Conservation (phyloP, 345 rosid genomes). For the Crucihimalaya himalaica region DNA sequence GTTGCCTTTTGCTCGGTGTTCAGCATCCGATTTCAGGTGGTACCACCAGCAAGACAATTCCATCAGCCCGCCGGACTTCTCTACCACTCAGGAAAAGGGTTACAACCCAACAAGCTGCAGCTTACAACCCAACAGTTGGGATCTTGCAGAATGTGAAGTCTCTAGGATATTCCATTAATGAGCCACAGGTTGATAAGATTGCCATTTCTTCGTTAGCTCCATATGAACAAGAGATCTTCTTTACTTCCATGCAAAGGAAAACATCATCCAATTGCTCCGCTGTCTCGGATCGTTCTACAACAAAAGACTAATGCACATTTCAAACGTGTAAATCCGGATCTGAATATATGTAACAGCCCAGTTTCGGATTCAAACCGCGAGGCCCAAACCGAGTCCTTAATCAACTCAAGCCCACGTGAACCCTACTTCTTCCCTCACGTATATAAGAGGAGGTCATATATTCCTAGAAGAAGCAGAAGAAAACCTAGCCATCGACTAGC, state of each 20-base stretch:
- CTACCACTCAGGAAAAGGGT: conserved; percentile 52
- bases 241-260: conserved; percentile 37
- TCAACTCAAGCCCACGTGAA: no score
- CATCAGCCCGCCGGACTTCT: conserved; percentile 69
- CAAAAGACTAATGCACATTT: conserved; percentile 82
- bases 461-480: no score
- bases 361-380: no score
- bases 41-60: conserved; percentile 41
- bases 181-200: conserved; percentile 84
- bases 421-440: no score
- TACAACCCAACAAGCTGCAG: conserved; percentile 17
- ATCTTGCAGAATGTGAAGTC: conserved; percentile 58
- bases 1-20: conserved; percentile 7
- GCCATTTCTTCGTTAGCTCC: conserved; percentile 83
- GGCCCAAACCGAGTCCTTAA: no score
- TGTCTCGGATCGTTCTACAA: conserved; percentile 59
- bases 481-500: no score
- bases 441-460: no score
- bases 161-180: conserved; percentile 84
- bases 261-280: conserved; percentile 54
- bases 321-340: conserved; percentile 30
- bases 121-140: conserved; percentile 43
- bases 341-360: no score
- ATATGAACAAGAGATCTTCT: conserved; percentile 54
- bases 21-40: conserved; percentile 54